These are phyloP conservation scores for Diplodia sapinea DNA, from an alignment of 2,329 filamentous ascomycete species.

Conservation along the genomic window DNA sequence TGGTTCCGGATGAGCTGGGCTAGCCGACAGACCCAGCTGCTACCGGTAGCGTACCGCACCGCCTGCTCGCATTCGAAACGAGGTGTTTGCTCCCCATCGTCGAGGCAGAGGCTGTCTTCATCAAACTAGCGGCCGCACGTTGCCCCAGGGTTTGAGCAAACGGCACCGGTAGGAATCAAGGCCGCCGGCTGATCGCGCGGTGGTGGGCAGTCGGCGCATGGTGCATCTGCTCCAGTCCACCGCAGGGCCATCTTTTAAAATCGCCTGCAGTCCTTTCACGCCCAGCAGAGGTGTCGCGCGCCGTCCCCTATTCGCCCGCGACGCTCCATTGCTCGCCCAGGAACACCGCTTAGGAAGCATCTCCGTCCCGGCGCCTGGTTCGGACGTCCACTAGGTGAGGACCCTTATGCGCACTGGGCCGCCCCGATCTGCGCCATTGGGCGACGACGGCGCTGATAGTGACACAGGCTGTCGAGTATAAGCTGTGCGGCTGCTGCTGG, in stretches of 20 bases:
- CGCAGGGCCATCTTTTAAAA: constrained; percentile 21
- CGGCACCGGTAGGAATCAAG: neutral
- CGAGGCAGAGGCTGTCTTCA: constrained; percentile 22
- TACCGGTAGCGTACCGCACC: constrained; percentile 27
- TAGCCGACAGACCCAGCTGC: neutral
- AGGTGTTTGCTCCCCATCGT: constrained; percentile 13
- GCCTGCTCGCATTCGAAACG: constrained; percentile 23
- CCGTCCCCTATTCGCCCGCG: constrained; percentile 10
- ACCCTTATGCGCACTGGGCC: constrained; percentile 27
- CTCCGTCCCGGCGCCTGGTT: constrained; percentile 24
- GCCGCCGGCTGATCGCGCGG: neutral
- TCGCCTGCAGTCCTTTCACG: neutral
- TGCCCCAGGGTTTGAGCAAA: constrained; percentile 14
- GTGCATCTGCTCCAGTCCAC: neutral
- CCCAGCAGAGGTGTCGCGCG: constrained; percentile 2
- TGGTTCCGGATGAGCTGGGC: constrained; percentile 23
- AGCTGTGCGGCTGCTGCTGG: neutral
- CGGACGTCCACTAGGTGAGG: constrained; percentile 19
- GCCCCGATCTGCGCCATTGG: constrained; percentile 23
- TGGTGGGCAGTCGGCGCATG: constrained; percentile 12
- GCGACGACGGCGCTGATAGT: constrained; percentile 18
- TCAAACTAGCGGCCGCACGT: constrained; percentile 29
- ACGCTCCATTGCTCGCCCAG: constrained; percentile 16
- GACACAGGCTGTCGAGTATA: constrained; percentile 15
- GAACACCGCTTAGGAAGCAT: constrained; percentile 27